Evolutionary conservation across 2,329 filamentous ascomycete genomes (phyloP), one percentile per base, ranked within the genome.

Genomic region (Xylariales sp.): DNA sequence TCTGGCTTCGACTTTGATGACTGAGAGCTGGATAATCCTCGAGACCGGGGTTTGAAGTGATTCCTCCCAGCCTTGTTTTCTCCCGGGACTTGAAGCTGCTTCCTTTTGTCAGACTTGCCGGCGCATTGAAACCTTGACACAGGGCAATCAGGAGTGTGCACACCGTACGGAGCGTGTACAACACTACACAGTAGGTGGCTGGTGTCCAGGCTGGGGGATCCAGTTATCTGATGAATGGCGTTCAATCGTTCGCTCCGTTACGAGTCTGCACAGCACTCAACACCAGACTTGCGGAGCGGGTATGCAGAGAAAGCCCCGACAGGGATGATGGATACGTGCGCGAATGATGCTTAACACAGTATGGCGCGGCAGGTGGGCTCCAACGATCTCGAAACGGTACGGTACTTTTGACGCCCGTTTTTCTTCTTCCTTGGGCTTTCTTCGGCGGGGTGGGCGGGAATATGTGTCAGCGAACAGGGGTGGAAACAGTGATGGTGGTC

Each of bases 381-480:
- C 32, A 34, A 10, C 15, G 9, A 18, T 16, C 16, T 8, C 16
- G 10, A 14, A 11, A 14, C 12, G 33, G 33, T 11, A n/a, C 14
- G 33, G 35, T 38, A 38, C 36, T 39, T 39, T 39, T 39, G 36
- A 27, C 36, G 36, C 36, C 36, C 11, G n/a, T 28, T 38, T 24
- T 18, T 15, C 21, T 39, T 31, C 36, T 39, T 16, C 36, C 36
- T 29, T 27, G 24, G 27, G 36, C 16, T 10, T 19, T 27, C 18
- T 39, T 31, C 36, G 25, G 25, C 16, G 36, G 36, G 35, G 14
- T 24, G 21, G 36, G 36, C 21, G 18, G 21, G 11, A n/a, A 21
- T 21, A 21, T 14, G 18, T 36, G 21, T 36, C n/a, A 14, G n/a
- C 21, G 21, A 21, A 12, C 21, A n/a, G 31, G 31, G 18, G 10